Evolutionary conservation across 495 filamentous ascomycete species (phyloP), one percentile per base, ranked within the genome.

Genomic region (Aspergillus hancockii): DNA sequence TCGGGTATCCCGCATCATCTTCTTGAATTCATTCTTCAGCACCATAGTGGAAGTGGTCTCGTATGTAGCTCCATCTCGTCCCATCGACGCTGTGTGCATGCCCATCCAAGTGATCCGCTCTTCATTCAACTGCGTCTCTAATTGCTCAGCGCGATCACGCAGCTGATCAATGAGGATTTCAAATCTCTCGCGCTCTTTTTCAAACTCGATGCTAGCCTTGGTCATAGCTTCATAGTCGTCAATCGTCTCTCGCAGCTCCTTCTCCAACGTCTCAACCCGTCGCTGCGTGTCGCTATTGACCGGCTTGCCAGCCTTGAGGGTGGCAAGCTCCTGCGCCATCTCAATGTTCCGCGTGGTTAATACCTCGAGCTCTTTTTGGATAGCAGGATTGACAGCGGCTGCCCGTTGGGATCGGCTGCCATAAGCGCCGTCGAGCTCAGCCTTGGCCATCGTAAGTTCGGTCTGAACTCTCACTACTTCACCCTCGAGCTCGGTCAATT

Each of bases 371-470:
- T 93, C 87, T 25, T 81, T 80, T 57, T 82, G 81, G 49, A 91
- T 81, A 36, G 82, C 82, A 5, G 91, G 82, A 59, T 85, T 82
- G 38, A 84, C 79, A 1, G 90, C 87, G 16, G 89, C 89, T 6
- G 90, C 91, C 22, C 91, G 85, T 70, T 94, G 79, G 40, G 87
- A 83, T 55, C 90, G 79, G 10, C 84, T 84, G 28, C 91, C 94
- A 67, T 97, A 96, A 19, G 94, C 93, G 54, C 91, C 90, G 67
- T 98, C 94, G 34, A 98, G 88, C 76, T 98, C 94, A 6, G 94
- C 94, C 71, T 90, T 91, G 56, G 90, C 90, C 74, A 98, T 85
- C 49, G 93, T 93, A 57, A 96, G 78, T 67, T 98, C 94, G 38
- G 93, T 98, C 57, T 92, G 91, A 49, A 95, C 79, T 55, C 91